These are phyloP conservation scores for Colletotrichum theobromicola DNA, from an alignment of 2,329 filamentous ascomycete species.

Conservation along the genomic window DNA sequence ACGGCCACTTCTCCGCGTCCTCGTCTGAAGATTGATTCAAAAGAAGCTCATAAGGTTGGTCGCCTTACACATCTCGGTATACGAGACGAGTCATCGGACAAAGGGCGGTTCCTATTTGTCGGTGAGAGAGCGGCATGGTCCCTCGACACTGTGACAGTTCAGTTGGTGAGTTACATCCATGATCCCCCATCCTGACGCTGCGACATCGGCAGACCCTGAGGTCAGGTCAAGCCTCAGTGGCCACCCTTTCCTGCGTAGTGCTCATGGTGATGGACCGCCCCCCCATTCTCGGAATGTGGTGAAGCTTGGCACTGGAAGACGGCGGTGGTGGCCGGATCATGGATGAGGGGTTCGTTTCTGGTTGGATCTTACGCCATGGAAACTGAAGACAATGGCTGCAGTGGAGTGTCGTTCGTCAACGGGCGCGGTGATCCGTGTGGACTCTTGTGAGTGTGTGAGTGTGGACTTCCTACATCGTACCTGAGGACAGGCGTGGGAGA, in stretches of 20 bases:
- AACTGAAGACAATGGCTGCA: background rate
- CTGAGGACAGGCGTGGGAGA: background rate
- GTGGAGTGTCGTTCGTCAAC: constrained; percentile 1
- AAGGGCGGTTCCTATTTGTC: background rate
- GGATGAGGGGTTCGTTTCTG: background rate
- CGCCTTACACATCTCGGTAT: background rate
- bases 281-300: constrained; percentile 1
- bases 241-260: background rate
- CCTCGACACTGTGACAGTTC: background rate
- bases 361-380: constrained; percentile 7
- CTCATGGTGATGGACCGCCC: background rate
- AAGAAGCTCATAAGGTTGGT: background rate
- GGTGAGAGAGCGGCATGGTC: background rate
- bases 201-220: constrained; percentile 17
- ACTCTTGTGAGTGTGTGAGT: background rate
- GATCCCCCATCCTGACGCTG: background rate
- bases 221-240: background rate
- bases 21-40: background rate
- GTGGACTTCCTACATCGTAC: too few relatives aligned
- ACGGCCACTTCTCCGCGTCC: background rate
- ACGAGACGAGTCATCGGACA: constrained; percentile 16
- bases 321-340: background rate
- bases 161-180: background rate
- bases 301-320: background rate
- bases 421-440: background rate